phyloP scores from a whole-genome alignment of 2,329 filamentous ascomycete species.

The Helotiales sp. region DNA sequence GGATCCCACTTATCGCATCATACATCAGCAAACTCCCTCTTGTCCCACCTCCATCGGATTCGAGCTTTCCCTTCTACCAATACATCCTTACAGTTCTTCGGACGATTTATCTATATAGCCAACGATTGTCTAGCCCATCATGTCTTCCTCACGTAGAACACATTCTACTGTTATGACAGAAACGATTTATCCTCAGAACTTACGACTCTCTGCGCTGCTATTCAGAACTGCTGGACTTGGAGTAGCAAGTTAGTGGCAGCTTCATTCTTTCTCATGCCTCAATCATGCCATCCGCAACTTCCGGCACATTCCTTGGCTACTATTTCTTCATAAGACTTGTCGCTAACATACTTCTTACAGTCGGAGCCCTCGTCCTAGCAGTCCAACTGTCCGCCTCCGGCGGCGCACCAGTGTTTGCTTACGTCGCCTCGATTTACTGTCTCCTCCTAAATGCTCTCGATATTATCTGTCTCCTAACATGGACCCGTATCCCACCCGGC shows the following conservation, averaged over 20 bases:
- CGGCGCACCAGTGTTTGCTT: slow-evolving; percentile 7
- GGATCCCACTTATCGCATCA: background rate
- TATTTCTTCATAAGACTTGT: too few species aligned
- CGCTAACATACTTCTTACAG: too few species aligned
- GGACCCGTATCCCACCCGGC: slow-evolving; percentile 4
- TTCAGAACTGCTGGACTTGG: slow-evolving; percentile 5
- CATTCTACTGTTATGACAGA: background rate
- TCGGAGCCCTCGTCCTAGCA: slow-evolving; percentile 14
- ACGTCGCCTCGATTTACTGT: slow-evolving; percentile 9
- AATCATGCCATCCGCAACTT: too few species aligned
- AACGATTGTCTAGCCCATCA: background rate
- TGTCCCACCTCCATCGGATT: background rate
- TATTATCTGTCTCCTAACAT: slow-evolving; percentile 1
- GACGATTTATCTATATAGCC: background rate
- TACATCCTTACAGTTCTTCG: background rate
- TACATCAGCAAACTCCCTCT: background rate
- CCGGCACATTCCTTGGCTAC: too few species aligned
- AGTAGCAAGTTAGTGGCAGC: too few species aligned
- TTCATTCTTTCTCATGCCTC: too few species aligned
- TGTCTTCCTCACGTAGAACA: background rate
- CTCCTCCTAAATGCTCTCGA: slow-evolving; percentile 6
- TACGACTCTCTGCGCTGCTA: slow-evolving; percentile 5
- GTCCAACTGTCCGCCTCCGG: slow-evolving; percentile 3
- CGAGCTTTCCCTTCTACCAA: background rate
- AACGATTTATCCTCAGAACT: slow-evolving; percentile 10